Evolutionary conservation across 176 grass and related monocot species (phyloP), one percentile per base, ranked within the genome.

Genomic region (Aegilops umbellulata): DNA sequence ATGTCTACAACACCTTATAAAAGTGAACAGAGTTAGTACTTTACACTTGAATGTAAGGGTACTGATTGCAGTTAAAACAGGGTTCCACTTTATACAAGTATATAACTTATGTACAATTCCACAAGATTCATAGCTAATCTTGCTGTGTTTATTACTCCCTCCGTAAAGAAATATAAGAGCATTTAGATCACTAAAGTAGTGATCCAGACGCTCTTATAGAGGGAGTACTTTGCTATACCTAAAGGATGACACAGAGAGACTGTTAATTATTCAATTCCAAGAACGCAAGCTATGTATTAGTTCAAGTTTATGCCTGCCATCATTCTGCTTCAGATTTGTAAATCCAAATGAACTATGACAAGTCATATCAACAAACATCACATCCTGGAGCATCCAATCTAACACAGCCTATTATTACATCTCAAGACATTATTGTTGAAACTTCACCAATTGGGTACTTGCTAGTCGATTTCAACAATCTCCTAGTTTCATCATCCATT

Each of bases 401-500:
- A 78, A 27, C 74, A 51, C 34, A 60, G 22, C 4, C 14, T 82
- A 57, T 27, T 29, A 36, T 46, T 53, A 47, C 60, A 51, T 44
- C 15, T 87, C 69, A 91, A 68, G 84, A 81, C 83, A 96, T 88
- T 16, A 93, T 51, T 35, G 75, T 84, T 13, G 88, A 93, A 76
- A 87, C 89, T 85, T 86, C 89, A 65, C 83, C 85, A 80, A 87
- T 74, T 76, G 87, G 90, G 70, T 87, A 88, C 35, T 87, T 85
- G 80, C 85, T 89, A 15, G 90, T 90, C 83, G 82, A 60, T 44
- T 73, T 90, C 83, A 98, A 73, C 73, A 95, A 77, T 38, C 80
- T 89, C 61, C 3, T 77, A 32, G 85, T 95, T 67, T 93, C 87
- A 10, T 90, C 85, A 69, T 95, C 85, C 73, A 98, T 87, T 20